Conservation (phyloP, 306 rosid species). For the Quercus glauca region DNA sequence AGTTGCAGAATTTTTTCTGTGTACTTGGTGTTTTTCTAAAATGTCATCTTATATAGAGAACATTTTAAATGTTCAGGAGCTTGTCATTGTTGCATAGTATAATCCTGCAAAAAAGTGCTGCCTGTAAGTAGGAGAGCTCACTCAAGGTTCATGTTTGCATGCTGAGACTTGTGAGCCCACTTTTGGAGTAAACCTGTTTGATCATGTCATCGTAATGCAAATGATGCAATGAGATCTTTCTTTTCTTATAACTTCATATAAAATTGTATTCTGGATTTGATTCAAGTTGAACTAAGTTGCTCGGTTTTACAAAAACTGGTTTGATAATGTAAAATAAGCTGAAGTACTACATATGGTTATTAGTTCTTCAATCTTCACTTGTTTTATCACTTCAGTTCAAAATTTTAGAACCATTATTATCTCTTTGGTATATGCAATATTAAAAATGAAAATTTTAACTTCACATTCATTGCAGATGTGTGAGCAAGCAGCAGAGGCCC, state of each 20-base stretch:
- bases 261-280: background rate
- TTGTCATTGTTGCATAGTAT: background rate
- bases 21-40: background rate
- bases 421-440: background rate
- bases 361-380: background rate
- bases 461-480: slow-evolving; percentile 63
- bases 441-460: slow-evolving; percentile 1
- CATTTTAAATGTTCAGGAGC: background rate
- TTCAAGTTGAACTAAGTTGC: slow-evolving; percentile 7
- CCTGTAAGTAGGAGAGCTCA: background rate
- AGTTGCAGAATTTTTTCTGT: background rate
- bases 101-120: background rate
- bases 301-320: background rate
- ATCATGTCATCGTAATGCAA: background rate
- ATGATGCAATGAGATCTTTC: background rate
- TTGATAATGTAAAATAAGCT: slow-evolving; percentile 15
- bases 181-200: background rate
- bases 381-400: background rate
- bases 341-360: background rate
- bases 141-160: background rate
- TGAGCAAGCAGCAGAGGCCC: slow-evolving; percentile 97
- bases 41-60: background rate
- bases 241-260: background rate
- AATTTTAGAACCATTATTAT: background rate
- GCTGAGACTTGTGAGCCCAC: background rate